These are phyloP conservation scores for Parmelia sp. DNA, from an alignment of 495 filamentous ascomycete species.

Conservation along the genomic window DNA sequence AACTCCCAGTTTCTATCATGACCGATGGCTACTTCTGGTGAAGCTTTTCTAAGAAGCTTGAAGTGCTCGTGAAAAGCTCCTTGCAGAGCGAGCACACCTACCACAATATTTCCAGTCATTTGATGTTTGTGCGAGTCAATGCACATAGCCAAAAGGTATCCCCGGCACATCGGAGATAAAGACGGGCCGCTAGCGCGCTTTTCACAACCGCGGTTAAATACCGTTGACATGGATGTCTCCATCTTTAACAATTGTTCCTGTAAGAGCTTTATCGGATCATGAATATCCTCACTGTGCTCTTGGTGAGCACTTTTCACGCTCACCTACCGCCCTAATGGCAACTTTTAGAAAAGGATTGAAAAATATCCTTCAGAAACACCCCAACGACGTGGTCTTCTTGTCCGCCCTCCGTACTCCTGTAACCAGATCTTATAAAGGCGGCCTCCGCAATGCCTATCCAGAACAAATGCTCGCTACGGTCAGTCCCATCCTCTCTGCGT, in stretches of 20 bases:
- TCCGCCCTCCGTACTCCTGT: conserved; percentile 83
- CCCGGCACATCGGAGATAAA: conserved; percentile 4
- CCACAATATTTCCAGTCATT: conserved; percentile 45
- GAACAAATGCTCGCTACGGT: conserved; percentile 75
- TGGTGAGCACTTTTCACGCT: background rate
- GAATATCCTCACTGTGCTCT: conserved; percentile 2
- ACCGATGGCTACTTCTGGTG: conserved; percentile 34
- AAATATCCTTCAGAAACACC: conserved; percentile 72
- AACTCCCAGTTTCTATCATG: conserved; percentile 49
- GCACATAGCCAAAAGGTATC: too few relatives aligned
- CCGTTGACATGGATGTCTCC: conserved; percentile 5
- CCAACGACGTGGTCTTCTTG: conserved; percentile 80
- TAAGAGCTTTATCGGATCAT: background rate
- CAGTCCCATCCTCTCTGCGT: background rate
- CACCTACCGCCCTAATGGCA: conserved; percentile 17
- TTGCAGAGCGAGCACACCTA: conserved; percentile 87
- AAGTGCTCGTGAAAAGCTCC: conserved; percentile 91
- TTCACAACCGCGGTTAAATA: conserved; percentile 12
- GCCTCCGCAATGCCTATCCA: conserved; percentile 81
- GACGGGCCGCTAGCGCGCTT: conserved; percentile 1
- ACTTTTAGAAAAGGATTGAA: conserved; percentile 55
- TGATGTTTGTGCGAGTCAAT: conserved; percentile 9
- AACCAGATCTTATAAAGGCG: conserved; percentile 72
- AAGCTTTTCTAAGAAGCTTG: conserved; percentile 64
- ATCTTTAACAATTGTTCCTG: background rate